These are phyloP conservation scores for Yamagishiella unicocca DNA, from an alignment of 139 green algal genomes.

Conservation along the genomic window DNA sequence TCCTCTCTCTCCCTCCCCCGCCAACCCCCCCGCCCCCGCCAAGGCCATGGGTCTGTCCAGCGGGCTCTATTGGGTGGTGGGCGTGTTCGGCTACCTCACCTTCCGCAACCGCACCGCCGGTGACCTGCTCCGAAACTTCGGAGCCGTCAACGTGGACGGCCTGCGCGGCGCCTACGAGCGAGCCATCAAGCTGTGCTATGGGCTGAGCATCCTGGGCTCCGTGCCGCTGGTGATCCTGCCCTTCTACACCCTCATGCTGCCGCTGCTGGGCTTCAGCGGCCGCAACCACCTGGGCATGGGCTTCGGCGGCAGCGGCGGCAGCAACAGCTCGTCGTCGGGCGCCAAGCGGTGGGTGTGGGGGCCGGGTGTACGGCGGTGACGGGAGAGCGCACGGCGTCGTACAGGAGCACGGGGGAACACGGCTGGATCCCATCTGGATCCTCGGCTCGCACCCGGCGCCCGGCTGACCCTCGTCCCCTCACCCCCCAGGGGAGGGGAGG, in stretches of 20 bases:
- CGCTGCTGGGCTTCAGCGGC: slow-evolving; percentile 2
- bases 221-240: slow-evolving; percentile 84
- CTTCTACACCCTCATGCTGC: slow-evolving; percentile 65
- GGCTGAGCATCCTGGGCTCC: slow-evolving; percentile 79
- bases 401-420: too few relatives aligned
- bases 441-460: too few relatives aligned
- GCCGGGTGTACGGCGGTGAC: too few relatives aligned
- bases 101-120: slow-evolving; percentile 75
- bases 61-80: slow-evolving; percentile 80
- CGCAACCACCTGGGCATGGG: background rate
- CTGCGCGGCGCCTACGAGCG: slow-evolving; percentile 77
- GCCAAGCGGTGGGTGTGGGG: too few relatives aligned
- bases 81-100: slow-evolving; percentile 77
- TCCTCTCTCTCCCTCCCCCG: too few relatives aligned
- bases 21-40: background rate
- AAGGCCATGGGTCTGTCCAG: slow-evolving; percentile 30
- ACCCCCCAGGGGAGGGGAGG: too few relatives aligned
- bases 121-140: slow-evolving; percentile 88
- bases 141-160: slow-evolving; percentile 57
- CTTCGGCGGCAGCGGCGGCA: background rate
- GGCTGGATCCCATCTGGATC: too few relatives aligned
- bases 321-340: background rate
- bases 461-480: too few relatives aligned
- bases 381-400: too few relatives aligned
- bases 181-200: slow-evolving; percentile 84